Evolutionary conservation across 2,329 filamentous ascomycete species (phyloP).

Genomic region (Botrytis cinerea): DNA sequence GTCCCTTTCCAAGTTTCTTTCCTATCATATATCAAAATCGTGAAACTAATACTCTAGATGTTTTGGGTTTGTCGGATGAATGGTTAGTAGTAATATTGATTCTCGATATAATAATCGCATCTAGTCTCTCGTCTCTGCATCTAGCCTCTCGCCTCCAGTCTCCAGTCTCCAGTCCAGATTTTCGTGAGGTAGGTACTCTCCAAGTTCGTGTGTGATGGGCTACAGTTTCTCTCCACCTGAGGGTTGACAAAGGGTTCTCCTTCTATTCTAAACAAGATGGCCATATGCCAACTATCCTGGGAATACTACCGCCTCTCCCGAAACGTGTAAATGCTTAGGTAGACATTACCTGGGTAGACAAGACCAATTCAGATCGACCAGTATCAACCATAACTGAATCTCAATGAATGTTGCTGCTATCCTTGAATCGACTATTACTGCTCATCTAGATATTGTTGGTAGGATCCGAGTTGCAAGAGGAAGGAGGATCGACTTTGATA

Average conservation of each 20-base stretch:
- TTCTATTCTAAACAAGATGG: background rate
- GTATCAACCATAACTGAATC: background rate
- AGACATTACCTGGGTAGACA: background rate
- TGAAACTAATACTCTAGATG: background rate
- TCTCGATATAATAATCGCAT: background rate
- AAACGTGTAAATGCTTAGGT: background rate
- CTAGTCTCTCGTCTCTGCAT: no score
- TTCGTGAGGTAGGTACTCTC: background rate
- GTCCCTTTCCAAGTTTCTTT: background rate
- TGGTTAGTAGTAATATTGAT: background rate
- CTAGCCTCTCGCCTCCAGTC: background rate
- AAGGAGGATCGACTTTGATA: background rate
- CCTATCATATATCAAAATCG: background rate
- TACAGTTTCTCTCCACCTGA: background rate
- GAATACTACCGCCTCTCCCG: background rate
- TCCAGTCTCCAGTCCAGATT: background rate
- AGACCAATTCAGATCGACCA: background rate
- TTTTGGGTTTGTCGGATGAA: background rate
- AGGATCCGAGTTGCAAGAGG: background rate
- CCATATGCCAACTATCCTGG: background rate
- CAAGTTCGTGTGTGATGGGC: background rate
- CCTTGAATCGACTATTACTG: background rate
- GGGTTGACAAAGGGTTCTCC: background rate
- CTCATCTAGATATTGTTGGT: background rate
- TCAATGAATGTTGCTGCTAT: no score